Conservation (phyloP, 208 protist genomes). For the Leishmania lainsoni region DNA sequence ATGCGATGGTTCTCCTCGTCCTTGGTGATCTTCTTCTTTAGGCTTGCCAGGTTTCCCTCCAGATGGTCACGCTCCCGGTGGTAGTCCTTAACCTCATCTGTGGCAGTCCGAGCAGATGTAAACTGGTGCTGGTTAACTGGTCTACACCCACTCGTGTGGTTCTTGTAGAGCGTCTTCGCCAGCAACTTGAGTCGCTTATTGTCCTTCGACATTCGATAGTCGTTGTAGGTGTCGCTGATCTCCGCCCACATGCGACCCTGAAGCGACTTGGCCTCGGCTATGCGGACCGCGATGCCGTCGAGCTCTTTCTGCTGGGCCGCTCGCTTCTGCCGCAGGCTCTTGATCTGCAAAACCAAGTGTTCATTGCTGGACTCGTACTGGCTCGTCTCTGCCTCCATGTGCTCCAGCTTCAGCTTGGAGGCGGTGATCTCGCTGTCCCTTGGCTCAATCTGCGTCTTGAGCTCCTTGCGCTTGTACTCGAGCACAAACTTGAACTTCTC, state of each 20-base stretch:
- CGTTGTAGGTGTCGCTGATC: constrained; percentile 73
- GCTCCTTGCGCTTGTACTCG: constrained; percentile 98
- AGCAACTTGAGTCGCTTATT: constrained; percentile 89
- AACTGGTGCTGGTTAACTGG: constrained; percentile 34
- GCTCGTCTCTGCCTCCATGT: constrained; percentile 95
- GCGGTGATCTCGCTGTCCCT: constrained; percentile 94
- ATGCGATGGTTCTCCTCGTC: constrained; percentile 92
- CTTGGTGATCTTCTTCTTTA: constrained; percentile 95
- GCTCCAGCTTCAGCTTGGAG: constrained; percentile 93
- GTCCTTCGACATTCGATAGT: constrained; percentile 37
- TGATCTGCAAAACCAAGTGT: constrained; percentile 92
- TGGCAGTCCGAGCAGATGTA: constrained; percentile 68
- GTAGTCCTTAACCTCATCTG: constrained; percentile 95
- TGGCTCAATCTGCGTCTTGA: constrained; percentile 98
- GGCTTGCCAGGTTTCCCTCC: constrained; percentile 92
- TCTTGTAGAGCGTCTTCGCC: constrained; percentile 92
- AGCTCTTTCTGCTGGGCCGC: constrained; percentile 94
- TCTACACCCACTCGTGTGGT: constrained; percentile 70
- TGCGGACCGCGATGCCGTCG: constrained; percentile 60
- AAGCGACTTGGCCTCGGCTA: constrained; percentile 79
- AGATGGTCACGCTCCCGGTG: constrained; percentile 95
- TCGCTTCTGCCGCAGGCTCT: constrained; percentile 93
- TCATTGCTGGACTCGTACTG: constrained; percentile 94
- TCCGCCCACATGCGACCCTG: constrained; percentile 91
- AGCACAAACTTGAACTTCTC: constrained; percentile 99